These are phyloP conservation scores for Metschnikowia drakensbergensis DNA, from an alignment of 805 yeast species.

Conservation along the genomic window DNA sequence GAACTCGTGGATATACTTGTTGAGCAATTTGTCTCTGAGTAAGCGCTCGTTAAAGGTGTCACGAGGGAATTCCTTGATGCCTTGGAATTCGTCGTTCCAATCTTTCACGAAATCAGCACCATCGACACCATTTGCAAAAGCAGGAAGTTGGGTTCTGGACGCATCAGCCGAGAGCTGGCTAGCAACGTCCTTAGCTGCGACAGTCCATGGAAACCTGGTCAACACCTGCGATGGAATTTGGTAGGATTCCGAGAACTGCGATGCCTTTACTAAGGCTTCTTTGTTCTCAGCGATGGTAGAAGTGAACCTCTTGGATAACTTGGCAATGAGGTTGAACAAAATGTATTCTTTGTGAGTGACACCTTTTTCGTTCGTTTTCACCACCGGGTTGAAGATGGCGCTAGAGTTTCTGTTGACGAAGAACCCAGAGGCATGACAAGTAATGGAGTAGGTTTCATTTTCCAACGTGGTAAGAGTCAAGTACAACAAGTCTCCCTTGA, in stretches of 20 bases:
- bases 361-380: conserved; percentile 39
- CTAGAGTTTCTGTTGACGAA: conserved; percentile 67
- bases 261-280: conserved; percentile 34
- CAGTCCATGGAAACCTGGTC: conserved; percentile 77
- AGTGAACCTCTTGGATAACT: conserved; percentile 62
- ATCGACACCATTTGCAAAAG: conserved; percentile 53
- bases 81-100: conserved; percentile 90
- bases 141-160: conserved; percentile 55
- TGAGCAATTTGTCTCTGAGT: conserved; percentile 69
- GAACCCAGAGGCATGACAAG: conserved; percentile 78
- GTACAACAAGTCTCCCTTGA: conserved; percentile 78
- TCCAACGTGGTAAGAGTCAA: conserved; percentile 74
- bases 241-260: conserved; percentile 51
- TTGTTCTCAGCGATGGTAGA: conserved; percentile 52
- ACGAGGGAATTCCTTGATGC: conserved; percentile 67
- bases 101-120: conserved; percentile 62
- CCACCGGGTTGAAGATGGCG: conserved; percentile 65
- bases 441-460: conserved; percentile 72
- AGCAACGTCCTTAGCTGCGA: conserved; percentile 23
- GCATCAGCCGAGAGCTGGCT: conserved; percentile 45
- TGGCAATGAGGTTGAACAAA: conserved; percentile 55
- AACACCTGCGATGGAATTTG: conserved; percentile 58
- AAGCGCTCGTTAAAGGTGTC: conserved; percentile 60
- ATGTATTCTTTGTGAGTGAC: conserved; percentile 41
- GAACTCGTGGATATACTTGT: conserved; percentile 72